Percentiles rank a stretch among this genome's conserved stretches.
These are phyloP conservation scores for Posidonia australis DNA, from an alignment of 106 monocot species.

Conservation along the genomic window DNA sequence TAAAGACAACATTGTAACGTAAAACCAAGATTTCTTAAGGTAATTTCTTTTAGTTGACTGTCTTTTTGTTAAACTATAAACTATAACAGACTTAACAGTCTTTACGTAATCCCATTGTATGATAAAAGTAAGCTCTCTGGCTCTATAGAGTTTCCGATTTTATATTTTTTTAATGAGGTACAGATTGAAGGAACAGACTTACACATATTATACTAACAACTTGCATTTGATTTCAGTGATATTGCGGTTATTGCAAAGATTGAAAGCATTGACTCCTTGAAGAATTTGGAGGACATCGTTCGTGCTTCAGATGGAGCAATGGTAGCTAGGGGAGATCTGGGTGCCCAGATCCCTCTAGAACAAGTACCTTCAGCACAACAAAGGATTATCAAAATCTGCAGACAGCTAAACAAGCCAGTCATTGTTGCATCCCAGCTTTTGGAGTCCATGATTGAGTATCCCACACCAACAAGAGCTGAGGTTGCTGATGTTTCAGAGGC, in stretches of 20 bases:
- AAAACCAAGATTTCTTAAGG: too few species aligned
- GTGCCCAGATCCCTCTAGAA: conserved; percentile 94
- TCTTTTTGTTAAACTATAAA: too few species aligned
- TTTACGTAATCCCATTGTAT: too few species aligned
- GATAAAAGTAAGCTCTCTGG: too few species aligned
- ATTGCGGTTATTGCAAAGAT: conserved; percentile 93
- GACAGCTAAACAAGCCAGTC: conserved; percentile 94
- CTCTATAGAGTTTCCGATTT: too few species aligned
- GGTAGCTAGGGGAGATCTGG: conserved; percentile 97
- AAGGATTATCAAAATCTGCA: conserved; percentile 66
- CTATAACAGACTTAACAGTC: too few species aligned
- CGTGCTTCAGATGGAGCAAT: conserved; percentile 92
- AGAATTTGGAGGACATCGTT: conserved; percentile 84
- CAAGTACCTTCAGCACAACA: conserved; percentile 87
- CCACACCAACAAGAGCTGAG: conserved; percentile 95
- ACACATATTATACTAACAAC: not conserved
- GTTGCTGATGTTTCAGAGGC: conserved; percentile 99
- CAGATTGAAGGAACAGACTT: not conserved
- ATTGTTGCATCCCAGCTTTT: conserved; percentile 95
- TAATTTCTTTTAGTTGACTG: too few species aligned
- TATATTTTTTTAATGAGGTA: too few species aligned
- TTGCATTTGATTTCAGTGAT: conserved; percentile 34
- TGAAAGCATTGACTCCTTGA: conserved; percentile 85
- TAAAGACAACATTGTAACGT: too few species aligned
- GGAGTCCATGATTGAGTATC: conserved; percentile 99